Conservation (phyloP, 1,139 yeast genomes). For the Geotrichum fermentans region DNA sequence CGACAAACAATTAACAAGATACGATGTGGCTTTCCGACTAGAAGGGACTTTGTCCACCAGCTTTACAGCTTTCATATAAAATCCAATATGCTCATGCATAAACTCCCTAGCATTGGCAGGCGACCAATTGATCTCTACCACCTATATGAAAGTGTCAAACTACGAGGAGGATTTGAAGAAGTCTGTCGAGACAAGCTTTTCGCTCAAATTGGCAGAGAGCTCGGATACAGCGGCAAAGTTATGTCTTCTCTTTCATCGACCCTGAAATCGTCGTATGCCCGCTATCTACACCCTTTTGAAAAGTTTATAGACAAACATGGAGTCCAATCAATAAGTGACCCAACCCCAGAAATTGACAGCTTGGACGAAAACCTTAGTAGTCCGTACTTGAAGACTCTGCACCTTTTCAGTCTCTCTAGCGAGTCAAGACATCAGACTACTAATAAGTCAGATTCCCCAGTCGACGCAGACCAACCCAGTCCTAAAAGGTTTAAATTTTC, state of each 20-base stretch:
- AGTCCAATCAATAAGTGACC: slow-evolving; percentile 11
- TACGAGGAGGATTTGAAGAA: slow-evolving; percentile 38
- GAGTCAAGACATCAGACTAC: neutral
- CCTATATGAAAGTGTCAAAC: slow-evolving; percentile 36
- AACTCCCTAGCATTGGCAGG: slow-evolving; percentile 38
- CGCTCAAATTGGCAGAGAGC: slow-evolving; percentile 58
- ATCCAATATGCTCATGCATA: slow-evolving; percentile 28
- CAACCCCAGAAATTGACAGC: neutral
- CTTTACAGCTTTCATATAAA: slow-evolving; percentile 38
- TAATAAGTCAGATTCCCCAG: neutral
- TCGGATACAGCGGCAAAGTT: slow-evolving; percentile 66
- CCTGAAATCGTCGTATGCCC: slow-evolving; percentile 49
- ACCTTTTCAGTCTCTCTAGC: too few species aligned
- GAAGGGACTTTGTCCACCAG: slow-evolving; percentile 31
- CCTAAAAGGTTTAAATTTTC: neutral
- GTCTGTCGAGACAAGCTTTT: slow-evolving; percentile 42
- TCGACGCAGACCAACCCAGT: neutral
- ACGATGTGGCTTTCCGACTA: slow-evolving; percentile 31
- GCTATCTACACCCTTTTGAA: slow-evolving; percentile 38
- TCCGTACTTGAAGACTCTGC: neutral
- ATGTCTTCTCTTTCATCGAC: slow-evolving; percentile 70
- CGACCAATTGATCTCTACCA: slow-evolving; percentile 40
- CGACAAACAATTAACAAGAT: slow-evolving; percentile 45
- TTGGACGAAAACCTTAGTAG: neutral
- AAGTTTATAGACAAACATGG: slow-evolving; percentile 28